A percentile compares a stretch with the other conserved stretches of the same genome.
phyloP scores from a whole-genome alignment of 345 rosid genomes.

The Tarenaya hassleriana region DNA sequence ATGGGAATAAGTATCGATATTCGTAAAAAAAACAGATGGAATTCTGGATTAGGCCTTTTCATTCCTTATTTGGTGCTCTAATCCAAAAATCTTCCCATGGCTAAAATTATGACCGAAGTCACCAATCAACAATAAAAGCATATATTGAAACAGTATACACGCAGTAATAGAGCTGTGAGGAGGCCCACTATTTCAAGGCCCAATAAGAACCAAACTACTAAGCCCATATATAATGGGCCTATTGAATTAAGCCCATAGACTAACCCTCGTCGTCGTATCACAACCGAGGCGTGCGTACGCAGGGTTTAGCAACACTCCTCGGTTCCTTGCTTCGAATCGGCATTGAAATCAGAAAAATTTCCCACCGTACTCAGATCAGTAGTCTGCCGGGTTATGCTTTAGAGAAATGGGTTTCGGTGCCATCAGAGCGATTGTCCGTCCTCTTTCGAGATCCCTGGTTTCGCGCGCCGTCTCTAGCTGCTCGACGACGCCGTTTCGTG shows the following conservation, averaged over 20 bases:
- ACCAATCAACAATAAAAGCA: slow-evolving; percentile 1
- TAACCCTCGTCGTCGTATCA: no score
- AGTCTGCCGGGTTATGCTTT: slow-evolving; percentile 23
- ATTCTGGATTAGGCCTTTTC: neutral
- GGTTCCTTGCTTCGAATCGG: slow-evolving; percentile 8
- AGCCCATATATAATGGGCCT: slow-evolving; percentile 20
- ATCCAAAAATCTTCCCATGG: slow-evolving; percentile 10
- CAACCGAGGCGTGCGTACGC: neutral
- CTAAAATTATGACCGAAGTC: slow-evolving; percentile 13
- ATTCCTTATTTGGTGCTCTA: slow-evolving; percentile 10
- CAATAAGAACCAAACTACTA: neutral
- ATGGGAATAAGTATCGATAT: slow-evolving; percentile 1
- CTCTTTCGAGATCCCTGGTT: slow-evolving; percentile 40
- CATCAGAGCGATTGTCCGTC: slow-evolving; percentile 38
- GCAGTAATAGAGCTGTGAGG: neutral
- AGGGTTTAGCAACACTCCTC: slow-evolving; percentile 23
- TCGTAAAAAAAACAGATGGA: neutral
- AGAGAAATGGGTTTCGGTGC: slow-evolving; percentile 50
- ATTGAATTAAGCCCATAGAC: neutral
- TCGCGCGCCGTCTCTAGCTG: slow-evolving; percentile 28
- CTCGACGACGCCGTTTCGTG: slow-evolving; percentile 20
- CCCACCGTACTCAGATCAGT: slow-evolving; percentile 7
- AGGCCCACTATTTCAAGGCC: neutral
- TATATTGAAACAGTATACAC: slow-evolving; percentile 16
- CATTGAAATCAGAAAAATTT: no score